Conservation (phyloP, 225 moss, liverwort and hornwort genomes). For the Anthoceros angustus region DNA sequence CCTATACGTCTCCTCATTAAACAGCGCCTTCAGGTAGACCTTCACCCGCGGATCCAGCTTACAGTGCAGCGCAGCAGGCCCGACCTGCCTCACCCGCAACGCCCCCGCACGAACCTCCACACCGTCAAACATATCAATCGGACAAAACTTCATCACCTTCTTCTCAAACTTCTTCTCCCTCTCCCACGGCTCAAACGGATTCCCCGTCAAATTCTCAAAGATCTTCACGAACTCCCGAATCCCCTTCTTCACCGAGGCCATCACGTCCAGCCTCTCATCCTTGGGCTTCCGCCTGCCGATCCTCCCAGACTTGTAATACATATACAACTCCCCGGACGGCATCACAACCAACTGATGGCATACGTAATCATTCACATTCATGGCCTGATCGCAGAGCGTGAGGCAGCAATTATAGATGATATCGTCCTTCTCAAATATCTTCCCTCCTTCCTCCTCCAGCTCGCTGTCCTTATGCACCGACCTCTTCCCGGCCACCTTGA, state of each 20-base stretch:
- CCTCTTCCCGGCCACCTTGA: slow-evolving; percentile 39
- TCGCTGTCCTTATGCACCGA: slow-evolving; percentile 35
- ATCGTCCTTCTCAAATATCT: slow-evolving; percentile 27
- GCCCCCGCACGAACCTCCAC: slow-evolving; percentile 43
- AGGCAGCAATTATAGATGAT: slow-evolving; percentile 47
- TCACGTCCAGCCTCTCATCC: slow-evolving; percentile 24
- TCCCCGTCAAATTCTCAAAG: slow-evolving; percentile 38
- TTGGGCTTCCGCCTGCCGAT: slow-evolving; percentile 31
- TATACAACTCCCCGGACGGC: slow-evolving; percentile 13
- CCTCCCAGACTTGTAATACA: slow-evolving; percentile 43
- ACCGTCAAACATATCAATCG: slow-evolving; percentile 38
- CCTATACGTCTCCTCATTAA: slow-evolving; percentile 36
- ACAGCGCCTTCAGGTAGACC: slow-evolving; percentile 22
- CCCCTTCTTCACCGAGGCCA: slow-evolving; percentile 16
- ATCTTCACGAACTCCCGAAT: slow-evolving; percentile 27
- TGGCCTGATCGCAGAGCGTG: slow-evolving; percentile 36
- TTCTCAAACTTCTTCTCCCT: slow-evolving; percentile 28
- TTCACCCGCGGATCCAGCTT: slow-evolving; percentile 26
- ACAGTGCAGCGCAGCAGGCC: slow-evolving; percentile 21
- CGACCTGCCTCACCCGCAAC: slow-evolving; percentile 25
- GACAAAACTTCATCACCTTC: slow-evolving; percentile 31
- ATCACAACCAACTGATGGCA: slow-evolving; percentile 34
- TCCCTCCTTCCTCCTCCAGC: slow-evolving; percentile 32
- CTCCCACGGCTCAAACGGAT: slow-evolving; percentile 34
- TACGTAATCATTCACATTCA: slow-evolving; percentile 44